Base-by-base conservation (phyloP, 208 protist genomes). In the Trypanosoma melophagium region DNA sequence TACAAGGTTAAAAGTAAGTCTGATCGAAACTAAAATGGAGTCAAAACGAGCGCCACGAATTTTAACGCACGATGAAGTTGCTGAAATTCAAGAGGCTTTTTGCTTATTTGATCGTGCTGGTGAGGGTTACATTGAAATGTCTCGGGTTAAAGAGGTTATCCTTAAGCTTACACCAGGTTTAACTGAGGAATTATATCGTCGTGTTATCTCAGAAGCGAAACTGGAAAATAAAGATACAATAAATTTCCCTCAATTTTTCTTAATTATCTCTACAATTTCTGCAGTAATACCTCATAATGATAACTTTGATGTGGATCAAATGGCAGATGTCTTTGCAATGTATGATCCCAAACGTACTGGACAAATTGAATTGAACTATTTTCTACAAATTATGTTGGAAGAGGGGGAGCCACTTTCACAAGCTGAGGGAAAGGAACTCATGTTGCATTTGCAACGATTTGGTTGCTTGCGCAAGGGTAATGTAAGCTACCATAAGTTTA, bases 231-330 rank as follows among this genome's bases (percentile, higher is more conserved):
- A 58, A 10, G 69, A 76, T 28, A 57, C 62, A 7, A 63, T 88
- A n/a, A 84, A 79, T 13, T 91, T 89, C 75, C 66, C 78, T 12
- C 81, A 91, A 35, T 94, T 91, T 49, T 86, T 82, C 54, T 60
- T 86, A 0, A 41, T 89, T 13, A 14, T 79, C 8, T 59, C 40
- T n/a, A 83, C 61, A 19, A n/a, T 86, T 1, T 45, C n/a, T n/a
- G 68, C 10, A 40, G 14, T 60, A 7, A 57, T 67, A 16, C n/a
- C 47, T 50, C 22, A 22, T n/a, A 55, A 71, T 31, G 65, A 64
- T 13, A 50, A 67, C 1, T 68, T 60, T 65, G 56, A 71, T n/a
- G 49, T 68, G 21, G 35, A 65, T 1, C 49, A 54, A 38, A 55
- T 85, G 0, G 74, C 52, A 50, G 64, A 83, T 22, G 70, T 72